phyloP scores from a whole-genome alignment of 495 filamentous ascomycete genomes.

The Darksidea phi region DNA sequence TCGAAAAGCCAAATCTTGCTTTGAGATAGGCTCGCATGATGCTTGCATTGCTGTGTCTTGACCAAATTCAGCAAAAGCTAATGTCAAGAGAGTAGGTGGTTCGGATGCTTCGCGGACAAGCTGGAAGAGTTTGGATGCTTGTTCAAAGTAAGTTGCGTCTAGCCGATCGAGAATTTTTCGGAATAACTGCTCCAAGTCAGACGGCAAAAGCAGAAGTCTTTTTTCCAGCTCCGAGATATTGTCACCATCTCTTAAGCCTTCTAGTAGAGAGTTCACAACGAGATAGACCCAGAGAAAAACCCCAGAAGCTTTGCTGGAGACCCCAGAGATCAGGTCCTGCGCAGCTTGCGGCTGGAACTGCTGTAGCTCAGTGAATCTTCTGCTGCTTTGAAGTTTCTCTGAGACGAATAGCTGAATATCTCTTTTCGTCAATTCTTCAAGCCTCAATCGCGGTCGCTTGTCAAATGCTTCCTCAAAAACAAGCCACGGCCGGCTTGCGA shows the following conservation, averaged over 20 bases:
- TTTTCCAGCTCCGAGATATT: constrained; percentile 12
- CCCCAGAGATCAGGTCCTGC: background rate
- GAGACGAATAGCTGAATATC: constrained; percentile 3
- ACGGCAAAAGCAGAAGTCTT: constrained; percentile 6
- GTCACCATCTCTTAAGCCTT: constrained; percentile 4
- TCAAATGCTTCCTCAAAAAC: constrained; percentile 7
- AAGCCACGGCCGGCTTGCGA: constrained; percentile 5
- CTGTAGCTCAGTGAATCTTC: no score
- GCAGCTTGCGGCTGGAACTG: no score
- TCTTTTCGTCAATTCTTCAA: background rate
- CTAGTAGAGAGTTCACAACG: constrained; percentile 3
- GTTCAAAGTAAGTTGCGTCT: background rate
- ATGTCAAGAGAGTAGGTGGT: background rate
- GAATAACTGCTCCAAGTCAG: constrained; percentile 7
- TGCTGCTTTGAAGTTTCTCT: no score
- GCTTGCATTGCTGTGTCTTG: background rate
- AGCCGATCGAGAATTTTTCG: background rate
- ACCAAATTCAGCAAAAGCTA: background rate
- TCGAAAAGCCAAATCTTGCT: background rate
- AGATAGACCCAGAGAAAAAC: constrained; percentile 20
- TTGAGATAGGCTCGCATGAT: background rate
- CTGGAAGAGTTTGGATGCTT: background rate
- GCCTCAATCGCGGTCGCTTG: background rate
- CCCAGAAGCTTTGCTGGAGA: background rate
- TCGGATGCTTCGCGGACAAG: background rate